Conservation (phyloP, 2,329 filamentous ascomycete species). For the Aspergillus brunneoviolaceus region DNA sequence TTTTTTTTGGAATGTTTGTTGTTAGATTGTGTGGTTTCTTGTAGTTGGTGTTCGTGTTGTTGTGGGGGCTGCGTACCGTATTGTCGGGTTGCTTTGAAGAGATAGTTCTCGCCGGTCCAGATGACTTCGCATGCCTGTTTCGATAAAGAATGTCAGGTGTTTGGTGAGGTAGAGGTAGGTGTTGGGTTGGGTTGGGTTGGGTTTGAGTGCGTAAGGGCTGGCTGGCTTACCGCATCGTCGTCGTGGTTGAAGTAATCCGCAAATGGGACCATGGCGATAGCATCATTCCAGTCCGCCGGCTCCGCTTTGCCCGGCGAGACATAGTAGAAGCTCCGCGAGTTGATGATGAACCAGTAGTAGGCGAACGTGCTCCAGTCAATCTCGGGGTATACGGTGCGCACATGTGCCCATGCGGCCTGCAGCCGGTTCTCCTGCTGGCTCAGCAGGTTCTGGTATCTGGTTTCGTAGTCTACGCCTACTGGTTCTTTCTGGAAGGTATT, state of each 20-base stretch:
- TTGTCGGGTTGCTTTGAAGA: constrained; percentile 24
- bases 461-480: constrained; percentile 28
- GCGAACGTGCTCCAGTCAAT: constrained; percentile 43
- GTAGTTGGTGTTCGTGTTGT: neutral
- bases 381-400: constrained; percentile 42
- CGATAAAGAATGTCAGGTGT: neutral
- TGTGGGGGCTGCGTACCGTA: constrained; percentile 24
- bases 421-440: constrained; percentile 56
- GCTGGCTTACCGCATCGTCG: constrained; percentile 32
- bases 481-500: constrained; percentile 25
- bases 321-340: constrained; percentile 61
- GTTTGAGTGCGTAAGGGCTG: no score
- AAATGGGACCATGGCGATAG: constrained; percentile 42
- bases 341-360: constrained; percentile 59
- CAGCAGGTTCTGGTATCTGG: constrained; percentile 37
- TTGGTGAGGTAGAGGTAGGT: no score
- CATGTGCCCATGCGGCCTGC: constrained; percentile 49
- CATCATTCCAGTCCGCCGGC: constrained; percentile 38
- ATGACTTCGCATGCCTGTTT: constrained; percentile 28
- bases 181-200: no score
- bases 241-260: constrained; percentile 45
- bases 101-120: constrained; percentile 28
- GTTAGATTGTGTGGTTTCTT: neutral
- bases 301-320: constrained; percentile 38
- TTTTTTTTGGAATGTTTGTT: neutral